phyloP scores from a whole-genome alignment of 73 alveolate genomes.

The Stentor roeselii region DNA sequence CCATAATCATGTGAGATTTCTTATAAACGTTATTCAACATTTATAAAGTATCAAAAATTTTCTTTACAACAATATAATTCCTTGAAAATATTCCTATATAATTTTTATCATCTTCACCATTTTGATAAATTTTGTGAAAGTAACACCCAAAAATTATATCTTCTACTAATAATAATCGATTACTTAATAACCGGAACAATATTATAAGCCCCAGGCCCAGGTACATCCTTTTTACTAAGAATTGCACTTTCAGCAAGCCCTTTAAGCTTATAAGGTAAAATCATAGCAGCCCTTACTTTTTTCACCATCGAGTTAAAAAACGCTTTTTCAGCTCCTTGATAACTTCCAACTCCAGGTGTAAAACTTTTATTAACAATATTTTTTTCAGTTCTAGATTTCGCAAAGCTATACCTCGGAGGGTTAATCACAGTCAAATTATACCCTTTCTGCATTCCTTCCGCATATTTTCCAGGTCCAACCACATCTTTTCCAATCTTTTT shows the following conservation, averaged over 20 bases:
- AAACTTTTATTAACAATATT: background rate
- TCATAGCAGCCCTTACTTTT: background rate
- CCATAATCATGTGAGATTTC: too few species aligned
- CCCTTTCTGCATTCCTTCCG: background rate
- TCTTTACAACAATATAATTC: too few species aligned
- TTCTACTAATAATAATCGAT: too few species aligned
- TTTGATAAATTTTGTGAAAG: too few species aligned
- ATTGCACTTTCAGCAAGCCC: background rate
- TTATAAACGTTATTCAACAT: too few species aligned
- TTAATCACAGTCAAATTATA: background rate
- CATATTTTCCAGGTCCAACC: background rate
- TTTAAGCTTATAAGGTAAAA: background rate
- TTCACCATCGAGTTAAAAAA: background rate
- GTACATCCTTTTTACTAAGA: background rate
- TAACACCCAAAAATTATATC: too few species aligned
- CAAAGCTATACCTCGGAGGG: background rate
- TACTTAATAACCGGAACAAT: background rate
- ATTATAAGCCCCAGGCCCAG: slow-evolving; percentile 2
- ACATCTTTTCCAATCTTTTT: background rate
- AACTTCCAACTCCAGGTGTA: slow-evolving; percentile 1
- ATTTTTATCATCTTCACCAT: too few species aligned
- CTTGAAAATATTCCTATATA: too few species aligned
- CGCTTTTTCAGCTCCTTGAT: background rate
- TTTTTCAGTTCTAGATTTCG: background rate
- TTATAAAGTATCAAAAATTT: too few species aligned